Base-by-base conservation (phyloP, 768 basidiomycete species). In the Lyophyllum atratum region DNA sequence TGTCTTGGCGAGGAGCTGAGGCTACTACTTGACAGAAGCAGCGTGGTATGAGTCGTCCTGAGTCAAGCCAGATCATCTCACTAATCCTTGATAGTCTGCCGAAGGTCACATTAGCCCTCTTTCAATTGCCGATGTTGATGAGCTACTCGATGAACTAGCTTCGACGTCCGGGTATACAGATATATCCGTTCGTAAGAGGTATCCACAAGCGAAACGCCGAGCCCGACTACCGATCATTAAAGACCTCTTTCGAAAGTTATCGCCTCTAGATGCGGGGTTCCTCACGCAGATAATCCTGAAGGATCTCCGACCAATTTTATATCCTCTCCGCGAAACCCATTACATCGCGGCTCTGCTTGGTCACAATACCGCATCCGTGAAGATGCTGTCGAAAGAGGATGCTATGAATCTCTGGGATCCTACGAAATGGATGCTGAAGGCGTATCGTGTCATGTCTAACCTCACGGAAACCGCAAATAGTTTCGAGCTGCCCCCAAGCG, bases 261-360 rank as follows among this genome's bases (percentile, higher is more conserved):
- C 85, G 1, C 85, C 92, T 0, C 70, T 72, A 11, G 88, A 91
- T 39, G 81, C 88, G 2, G 77, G 84, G 0, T 81, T 87, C 59
- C 74, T 95, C 47, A 89, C 90, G 0, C 95, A 98, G 65, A 87
- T 96, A 60, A 90, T 98, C 56, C 80, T 96, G 33, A 90, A 90
- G 60, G 95, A 98, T 68, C 73, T 98, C 0, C 82, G 87, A 26
- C 93, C 93, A 8, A 68, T 95, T 1, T 68, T 95, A 1, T 91
- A 91, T 61, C 88, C 92, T 2, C 73, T 88, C 0, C 79, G 80
- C 14, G 76, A 72, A 29, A 74, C 70, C 21, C 79, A 81, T 67
- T 79, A 81, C 63, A 80, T 76, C 21, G 69, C 70, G 24, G 81
- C 82, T 39, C 68, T 93, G 44, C 72, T 76, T 48, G 66, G 80